Conservation (phyloP, 257 asterid species). For the Salvia rosmarinus region DNA sequence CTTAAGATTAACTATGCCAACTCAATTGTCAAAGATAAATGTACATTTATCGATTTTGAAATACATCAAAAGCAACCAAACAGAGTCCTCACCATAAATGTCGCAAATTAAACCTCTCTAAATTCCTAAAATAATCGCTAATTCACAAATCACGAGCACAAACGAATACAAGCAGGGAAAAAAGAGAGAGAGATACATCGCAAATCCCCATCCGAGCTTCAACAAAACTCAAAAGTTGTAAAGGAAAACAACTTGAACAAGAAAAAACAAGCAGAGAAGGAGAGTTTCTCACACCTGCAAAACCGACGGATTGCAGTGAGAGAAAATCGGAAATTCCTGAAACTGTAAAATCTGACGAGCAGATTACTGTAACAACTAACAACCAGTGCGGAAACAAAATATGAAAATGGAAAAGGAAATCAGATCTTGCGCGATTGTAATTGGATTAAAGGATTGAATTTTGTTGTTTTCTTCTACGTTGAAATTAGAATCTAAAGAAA, state of each 20-base stretch:
- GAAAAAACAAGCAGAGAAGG: constrained; percentile 10
- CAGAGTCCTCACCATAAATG: constrained; percentile 4
- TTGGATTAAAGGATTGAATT: constrained; percentile 34
- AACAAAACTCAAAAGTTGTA: background rate
- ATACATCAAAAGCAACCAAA: background rate
- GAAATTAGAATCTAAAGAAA: constrained; percentile 18
- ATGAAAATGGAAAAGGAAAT: constrained; percentile 9
- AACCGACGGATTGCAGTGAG: constrained; percentile 19
- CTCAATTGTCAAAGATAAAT: constrained; percentile 4
- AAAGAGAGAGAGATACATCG: background rate
- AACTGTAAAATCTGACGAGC: constrained; percentile 1
- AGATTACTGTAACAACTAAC: constrained; percentile 11
- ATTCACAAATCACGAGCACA: constrained; percentile 2
- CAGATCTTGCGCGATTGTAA: constrained; percentile 31
- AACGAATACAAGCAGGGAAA: background rate
- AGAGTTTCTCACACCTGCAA: constrained; percentile 22
- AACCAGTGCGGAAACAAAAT: background rate
- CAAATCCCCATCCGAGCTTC: constrained; percentile 14
- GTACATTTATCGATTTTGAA: background rate
- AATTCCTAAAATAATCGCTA: background rate
- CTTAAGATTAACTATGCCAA: constrained; percentile 8
- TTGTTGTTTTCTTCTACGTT: constrained; percentile 38
- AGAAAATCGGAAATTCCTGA: constrained; percentile 1
- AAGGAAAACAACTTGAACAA: background rate
- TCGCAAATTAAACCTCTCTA: constrained; percentile 27